Evolutionary conservation across 768 basidiomycete species (phyloP).

Genomic region (Cyclocybe aegerita): DNA sequence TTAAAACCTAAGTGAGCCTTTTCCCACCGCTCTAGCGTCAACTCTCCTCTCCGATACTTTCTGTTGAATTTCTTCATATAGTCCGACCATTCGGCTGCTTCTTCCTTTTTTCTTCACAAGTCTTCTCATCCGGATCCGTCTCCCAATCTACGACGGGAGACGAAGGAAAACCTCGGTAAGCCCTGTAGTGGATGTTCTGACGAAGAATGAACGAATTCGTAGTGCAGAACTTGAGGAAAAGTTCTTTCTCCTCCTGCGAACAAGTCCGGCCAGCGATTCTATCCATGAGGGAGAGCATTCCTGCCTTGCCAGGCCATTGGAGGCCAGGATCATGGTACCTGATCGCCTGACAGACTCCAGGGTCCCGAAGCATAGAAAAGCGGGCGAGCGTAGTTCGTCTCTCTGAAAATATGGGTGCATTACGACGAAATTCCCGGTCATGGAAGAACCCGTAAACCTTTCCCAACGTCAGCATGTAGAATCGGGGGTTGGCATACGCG

Average conservation of each 20-base stretch:
- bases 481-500: conserved; percentile 2
- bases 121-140: conserved; percentile 21
- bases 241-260: conserved; percentile 18
- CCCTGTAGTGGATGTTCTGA: conserved; percentile 1
- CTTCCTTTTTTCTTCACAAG: too few species aligned
- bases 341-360: conserved; percentile 16
- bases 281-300: conserved; percentile 26
- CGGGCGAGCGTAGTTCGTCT: conserved; percentile 8
- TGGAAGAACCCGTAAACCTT: conserved; percentile 24
- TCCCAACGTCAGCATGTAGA: conserved; percentile 10
- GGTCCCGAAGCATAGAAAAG: conserved; percentile 27
- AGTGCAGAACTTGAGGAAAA: conserved; percentile 13
- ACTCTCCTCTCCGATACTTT: conserved; percentile 19
- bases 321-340: not conserved
- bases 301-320: not conserved
- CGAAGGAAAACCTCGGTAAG: conserved; percentile 19
- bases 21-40: conserved; percentile 13
- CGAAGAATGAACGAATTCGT: not conserved
- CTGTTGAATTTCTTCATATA: conserved; percentile 25
- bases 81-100: conserved; percentile 15
- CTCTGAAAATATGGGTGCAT: conserved; percentile 1
- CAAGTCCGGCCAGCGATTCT: conserved; percentile 20
- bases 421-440: conserved; percentile 13
- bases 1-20: too few species aligned
- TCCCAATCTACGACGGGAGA: conserved; percentile 18